Evolutionary conservation across 331 rosid species (phyloP), one percentile per base, ranked within the genome.

Genomic region (Quercus tomentella): DNA sequence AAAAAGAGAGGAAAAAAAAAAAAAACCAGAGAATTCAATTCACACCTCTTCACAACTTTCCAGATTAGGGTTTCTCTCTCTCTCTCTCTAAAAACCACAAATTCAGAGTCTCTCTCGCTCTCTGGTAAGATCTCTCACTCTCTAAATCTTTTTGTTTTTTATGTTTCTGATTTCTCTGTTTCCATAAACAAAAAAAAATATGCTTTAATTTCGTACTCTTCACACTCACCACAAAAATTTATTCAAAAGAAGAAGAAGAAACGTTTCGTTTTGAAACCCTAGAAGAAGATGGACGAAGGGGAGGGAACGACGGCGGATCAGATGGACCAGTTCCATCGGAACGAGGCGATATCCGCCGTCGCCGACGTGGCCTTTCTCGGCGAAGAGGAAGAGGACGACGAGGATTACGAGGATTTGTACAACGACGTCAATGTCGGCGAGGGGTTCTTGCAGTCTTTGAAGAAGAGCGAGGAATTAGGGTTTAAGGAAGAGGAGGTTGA

Each of bases 371-470:
- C 94, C 10, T 92, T 92, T 28, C 61, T 95, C 25, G 97, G 80
- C 2, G 98, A 95, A 73, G 98, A 49, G 17, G 54, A 49, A 3
- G 54, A 49, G 54, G 54, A 96, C 57, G 99, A 93, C 74, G 97
- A 96, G 20, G 99, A 96, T 58, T 96, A 93, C 54, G 99, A 96
- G 69, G 99, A 96, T 76, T 93, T 96, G 9, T 96, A 96, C 82
- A 96, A 96, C 88, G 99, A 96, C 7, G 99, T 96, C 23, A 96
- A 93, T 70, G 93, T 93, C 2, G 99, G 99, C 0, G 98, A 96
- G 58, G 99, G 99, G 26, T 91, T 96, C 14, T 91, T 93, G 66
- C 99, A 91, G 85, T 89, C 97, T 6, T 30, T 93, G 84, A 86
- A 94, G 4, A 93, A 90, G 85, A 90, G 76, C 74, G 98, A 93